Evolutionary conservation across 1,284 basidiomycete genomes (phyloP), one percentile per base, ranked within the genome.

Genomic region (Omphalotus olearius): DNA sequence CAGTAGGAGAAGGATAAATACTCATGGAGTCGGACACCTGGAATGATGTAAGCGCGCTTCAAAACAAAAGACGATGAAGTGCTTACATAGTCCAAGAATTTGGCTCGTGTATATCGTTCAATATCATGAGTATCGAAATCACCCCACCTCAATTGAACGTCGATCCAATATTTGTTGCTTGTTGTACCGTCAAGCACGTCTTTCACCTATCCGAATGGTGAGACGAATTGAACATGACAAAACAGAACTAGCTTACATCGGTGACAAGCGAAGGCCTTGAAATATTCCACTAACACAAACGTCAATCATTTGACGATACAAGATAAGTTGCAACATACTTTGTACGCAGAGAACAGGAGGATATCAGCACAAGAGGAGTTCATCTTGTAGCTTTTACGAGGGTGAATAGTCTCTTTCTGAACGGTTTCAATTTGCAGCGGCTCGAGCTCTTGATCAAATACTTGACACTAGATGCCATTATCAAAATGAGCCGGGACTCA

Each of bases 331-430:
- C 14, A 44, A 52, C 64, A 10, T 57, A 79, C 80, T 73, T 95
- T 95, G 74, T 94, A 93, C 2, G 91, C 90, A 20, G 95, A 97
- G 81, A 99, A 99, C 48, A 99, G 78, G 33, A 99, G 78, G 62
- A 99, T 95, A 66, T 99, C 97, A 52, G 96, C 96, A 59, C 90
- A 92, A 36, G 90, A 92, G 10, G 95, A 97, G 71, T 98, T 99
- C 93, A 99, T 98, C 80, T 98, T 98, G 83, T 99, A 99, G 78
- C 93, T 97, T 79, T 98, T 99, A 72, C 96, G 90, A 63, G 97
- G 96, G 69, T 92, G 96, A 59, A 99, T 98, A 0, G 96, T 98
- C 72, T 99, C 96, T 74, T 99, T 99, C 69, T 99, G 97, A 1
- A 99, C 97, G 0, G 95, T 98, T 76, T 99, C 97, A 64, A 99